phyloP scores from a whole-genome alignment of 2,329 filamentous ascomycete genomes.

The Claviceps cyperi region DNA sequence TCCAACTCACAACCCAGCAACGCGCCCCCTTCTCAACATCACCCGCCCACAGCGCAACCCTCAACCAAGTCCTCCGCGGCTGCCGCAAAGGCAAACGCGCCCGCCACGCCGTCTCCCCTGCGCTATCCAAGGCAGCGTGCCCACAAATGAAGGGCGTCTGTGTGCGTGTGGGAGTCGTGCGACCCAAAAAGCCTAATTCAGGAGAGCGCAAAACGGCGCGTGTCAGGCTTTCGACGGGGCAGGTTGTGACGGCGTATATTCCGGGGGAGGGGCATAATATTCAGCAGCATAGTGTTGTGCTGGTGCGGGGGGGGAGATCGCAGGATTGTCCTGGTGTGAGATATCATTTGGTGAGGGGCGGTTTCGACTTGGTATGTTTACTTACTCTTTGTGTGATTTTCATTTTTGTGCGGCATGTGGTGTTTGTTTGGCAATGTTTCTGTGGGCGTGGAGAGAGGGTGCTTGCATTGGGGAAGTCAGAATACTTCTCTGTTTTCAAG shows the following conservation, averaged over 20 bases:
- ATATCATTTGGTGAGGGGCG: slow-evolving; percentile 84
- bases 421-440: too few relatives aligned
- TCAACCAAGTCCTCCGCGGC: slow-evolving; percentile 62
- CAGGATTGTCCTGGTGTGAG: slow-evolving; percentile 98
- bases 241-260: slow-evolving; percentile 83
- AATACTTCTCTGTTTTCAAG: too few relatives aligned
- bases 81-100: slow-evolving; percentile 67
- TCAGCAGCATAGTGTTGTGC: slow-evolving; percentile 93
- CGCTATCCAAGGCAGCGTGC: slow-evolving; percentile 51
- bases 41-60: slow-evolving; percentile 42
- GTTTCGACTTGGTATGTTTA: slow-evolving; percentile 73
- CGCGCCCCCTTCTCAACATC: slow-evolving; percentile 41
- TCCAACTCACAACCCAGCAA: neutral
- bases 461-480: too few relatives aligned
- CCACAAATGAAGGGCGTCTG: slow-evolving; percentile 93
- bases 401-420: neutral
- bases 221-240: slow-evolving; percentile 75
- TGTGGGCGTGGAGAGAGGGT: too few relatives aligned
- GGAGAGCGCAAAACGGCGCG: slow-evolving; percentile 92
- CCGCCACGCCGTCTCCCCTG: slow-evolving; percentile 78
- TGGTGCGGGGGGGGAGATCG: slow-evolving; percentile 81
- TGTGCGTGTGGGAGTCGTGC: slow-evolving; percentile 80
- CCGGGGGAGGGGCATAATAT: slow-evolving; percentile 97
- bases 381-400: neutral
- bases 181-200: slow-evolving; percentile 98